A percentile compares a stretch with the other conserved stretches of the same genome.
These are phyloP conservation scores for Citrus australasica DNA, from an alignment of 345 rosid genomes.

Conservation along the genomic window DNA sequence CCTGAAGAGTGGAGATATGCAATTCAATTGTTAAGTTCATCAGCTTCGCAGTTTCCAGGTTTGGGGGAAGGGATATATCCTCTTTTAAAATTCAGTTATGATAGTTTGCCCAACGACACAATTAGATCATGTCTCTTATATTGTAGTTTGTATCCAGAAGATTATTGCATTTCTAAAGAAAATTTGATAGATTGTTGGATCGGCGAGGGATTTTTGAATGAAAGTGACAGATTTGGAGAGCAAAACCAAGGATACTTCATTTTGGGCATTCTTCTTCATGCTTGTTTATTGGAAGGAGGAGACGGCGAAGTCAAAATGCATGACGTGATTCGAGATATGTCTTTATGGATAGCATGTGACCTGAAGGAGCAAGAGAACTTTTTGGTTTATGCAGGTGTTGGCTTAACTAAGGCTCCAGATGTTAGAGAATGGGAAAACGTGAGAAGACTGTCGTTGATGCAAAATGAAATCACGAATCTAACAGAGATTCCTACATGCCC, in stretches of 20 bases:
- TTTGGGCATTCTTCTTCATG: no score
- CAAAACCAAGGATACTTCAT: no score
- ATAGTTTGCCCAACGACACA: background rate
- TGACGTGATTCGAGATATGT: background rate
- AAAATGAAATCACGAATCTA: background rate
- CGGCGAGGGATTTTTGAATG: no score
- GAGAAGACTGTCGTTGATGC: constrained; percentile 6
- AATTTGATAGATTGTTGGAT: no score
- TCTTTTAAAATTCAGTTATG: constrained; percentile 6
- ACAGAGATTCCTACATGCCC: background rate
- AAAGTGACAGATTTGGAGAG: no score
- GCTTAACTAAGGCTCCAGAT: background rate
- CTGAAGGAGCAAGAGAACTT: background rate
- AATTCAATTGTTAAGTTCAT: background rate
- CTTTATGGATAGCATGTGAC: constrained; percentile 4
- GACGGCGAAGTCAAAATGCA: background rate
- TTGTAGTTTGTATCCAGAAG: background rate
- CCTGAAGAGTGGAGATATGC: background rate
- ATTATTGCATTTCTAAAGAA: no score
- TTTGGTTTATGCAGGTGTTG: background rate
- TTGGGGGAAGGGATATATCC: background rate
- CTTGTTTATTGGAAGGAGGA: no score
- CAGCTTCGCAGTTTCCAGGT: background rate
- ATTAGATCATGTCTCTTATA: background rate
- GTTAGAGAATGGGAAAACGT: background rate